Base-by-base conservation (phyloP, 352 stramenopile species). In the Phytophthora boehmeriae region DNA sequence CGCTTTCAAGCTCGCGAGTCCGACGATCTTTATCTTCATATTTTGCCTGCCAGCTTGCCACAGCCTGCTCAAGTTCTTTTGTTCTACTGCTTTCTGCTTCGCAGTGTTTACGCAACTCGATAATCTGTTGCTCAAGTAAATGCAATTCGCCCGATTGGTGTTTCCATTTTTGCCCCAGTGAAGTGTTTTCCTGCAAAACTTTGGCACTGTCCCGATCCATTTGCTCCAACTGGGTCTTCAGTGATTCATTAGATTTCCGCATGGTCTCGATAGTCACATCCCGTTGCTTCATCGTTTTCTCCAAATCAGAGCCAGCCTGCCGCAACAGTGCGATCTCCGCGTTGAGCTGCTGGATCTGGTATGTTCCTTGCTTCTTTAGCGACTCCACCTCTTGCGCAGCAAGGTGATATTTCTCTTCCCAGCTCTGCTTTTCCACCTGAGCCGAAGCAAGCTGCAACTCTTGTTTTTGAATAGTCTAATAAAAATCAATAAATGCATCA, bases 381-480 rank as follows among this genome's bases (percentile, higher is more conserved):
- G 63, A 53, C 35, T 90, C 76, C 9, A 77, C 67, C 54, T 91
- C 78, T 16, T 82, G 76, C 8, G 67, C 64, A 3, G 69, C 68
- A 22, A 87, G 77, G 35, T 85, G 60, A 42, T 87, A 90, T 27
- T 93, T 92, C 36, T 93, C 83, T 52, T 94, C 86, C 86, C 81
- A 92, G 19, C 70, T 65, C 54, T 93, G 83, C 46, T 89, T 90
- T 45, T 93, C 75, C 17, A 90, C 76, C 41, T 76, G 68, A 23
- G 69, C 62, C 1, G 68, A 71, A 14, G 78, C 75, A 20, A 89
- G 57, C 50, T 93, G 65, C 17, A 88, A 45, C 58, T 90, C 78
- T 19, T 82, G 73, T 38, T 89, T 74, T 46, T 89, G 64, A 42
- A 93, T 84, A 10, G 65, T 81, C 68, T 86, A 42, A 19, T 42